A percentile compares a stretch with the other conserved stretches of the same genome.
These are phyloP conservation scores for Termitomyces sp. DNA, from an alignment of 768 basidiomycete species.

Conservation along the genomic window DNA sequence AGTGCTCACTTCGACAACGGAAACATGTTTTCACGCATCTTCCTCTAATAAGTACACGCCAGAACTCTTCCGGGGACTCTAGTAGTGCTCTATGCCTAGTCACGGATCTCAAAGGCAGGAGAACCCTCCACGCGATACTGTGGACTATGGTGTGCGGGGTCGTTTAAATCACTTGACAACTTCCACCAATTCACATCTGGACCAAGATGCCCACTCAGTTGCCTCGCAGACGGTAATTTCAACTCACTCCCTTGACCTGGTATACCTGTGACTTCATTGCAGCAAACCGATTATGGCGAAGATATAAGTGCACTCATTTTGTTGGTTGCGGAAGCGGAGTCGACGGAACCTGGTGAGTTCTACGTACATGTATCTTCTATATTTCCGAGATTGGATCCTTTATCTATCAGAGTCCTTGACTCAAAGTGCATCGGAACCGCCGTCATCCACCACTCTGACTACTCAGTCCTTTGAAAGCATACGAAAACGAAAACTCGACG, in stretches of 20 bases:
- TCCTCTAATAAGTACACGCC: not conserved
- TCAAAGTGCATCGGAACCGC: conserved; percentile 9
- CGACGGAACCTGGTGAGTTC: not conserved
- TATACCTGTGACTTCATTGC: not conserved
- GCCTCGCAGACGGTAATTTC: conserved; percentile 1
- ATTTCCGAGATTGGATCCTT: no score
- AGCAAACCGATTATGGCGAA: conserved; percentile 11
- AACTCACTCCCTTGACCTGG: not conserved
- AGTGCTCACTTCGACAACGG: not conserved
- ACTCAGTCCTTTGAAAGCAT: conserved; percentile 18
- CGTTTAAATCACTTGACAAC: not conserved
- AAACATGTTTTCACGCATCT: not conserved
- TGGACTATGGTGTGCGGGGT: not conserved
- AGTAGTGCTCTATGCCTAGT: not conserved
- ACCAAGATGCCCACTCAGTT: not conserved
- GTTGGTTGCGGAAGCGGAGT: not conserved
- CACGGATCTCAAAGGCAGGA: not conserved
- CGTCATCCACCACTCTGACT: conserved; percentile 14
- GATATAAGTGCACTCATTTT: conserved; percentile 4
- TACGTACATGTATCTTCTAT: not conserved
- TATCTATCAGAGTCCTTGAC: conserved; percentile 1
- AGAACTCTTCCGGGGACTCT: not conserved
- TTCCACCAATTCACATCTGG: not conserved
- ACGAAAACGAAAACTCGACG: conserved; percentile 24
- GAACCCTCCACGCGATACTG: not conserved